Evolutionary conservation across 352 stramenopile species (phyloP).

Genomic region (Phytopythium litorale): DNA sequence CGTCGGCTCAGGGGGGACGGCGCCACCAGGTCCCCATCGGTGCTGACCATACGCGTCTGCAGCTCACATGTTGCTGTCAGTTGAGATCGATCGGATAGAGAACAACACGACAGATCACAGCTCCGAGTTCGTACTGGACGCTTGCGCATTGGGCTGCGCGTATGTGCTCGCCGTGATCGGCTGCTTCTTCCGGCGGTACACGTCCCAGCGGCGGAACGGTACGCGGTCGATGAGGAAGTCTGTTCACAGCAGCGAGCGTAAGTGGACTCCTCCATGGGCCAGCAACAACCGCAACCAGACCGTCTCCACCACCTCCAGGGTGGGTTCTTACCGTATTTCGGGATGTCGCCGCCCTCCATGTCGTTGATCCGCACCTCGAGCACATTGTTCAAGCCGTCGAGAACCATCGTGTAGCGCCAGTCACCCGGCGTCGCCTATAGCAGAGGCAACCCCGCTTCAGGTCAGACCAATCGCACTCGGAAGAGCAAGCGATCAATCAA

Average conservation of each 20-base stretch:
- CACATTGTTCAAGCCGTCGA: constrained; percentile 66
- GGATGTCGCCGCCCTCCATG: constrained; percentile 61
- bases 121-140: constrained; percentile 26
- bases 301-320: no score
- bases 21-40: constrained; percentile 43
- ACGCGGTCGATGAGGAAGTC: constrained; percentile 77
- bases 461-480: background rate
- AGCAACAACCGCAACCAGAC: no score
- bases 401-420: constrained; percentile 76
- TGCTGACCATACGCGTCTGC: constrained; percentile 60
- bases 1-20: constrained; percentile 4
- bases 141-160: constrained; percentile 27
- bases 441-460: background rate
- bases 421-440: constrained; percentile 60
- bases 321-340: constrained; percentile 66
- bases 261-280: background rate
- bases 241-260: constrained; percentile 8
- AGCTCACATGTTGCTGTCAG: background rate
- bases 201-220: constrained; percentile 80
- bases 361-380: constrained; percentile 88
- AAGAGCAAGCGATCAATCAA: background rate
- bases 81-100: background rate
- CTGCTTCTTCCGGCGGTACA: constrained; percentile 72
- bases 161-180: constrained; percentile 33
- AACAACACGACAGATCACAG: background rate